These are phyloP conservation scores for Pyrenochaeta sp. DNA, from an alignment of 2,329 filamentous ascomycete species.

Conservation along the genomic window DNA sequence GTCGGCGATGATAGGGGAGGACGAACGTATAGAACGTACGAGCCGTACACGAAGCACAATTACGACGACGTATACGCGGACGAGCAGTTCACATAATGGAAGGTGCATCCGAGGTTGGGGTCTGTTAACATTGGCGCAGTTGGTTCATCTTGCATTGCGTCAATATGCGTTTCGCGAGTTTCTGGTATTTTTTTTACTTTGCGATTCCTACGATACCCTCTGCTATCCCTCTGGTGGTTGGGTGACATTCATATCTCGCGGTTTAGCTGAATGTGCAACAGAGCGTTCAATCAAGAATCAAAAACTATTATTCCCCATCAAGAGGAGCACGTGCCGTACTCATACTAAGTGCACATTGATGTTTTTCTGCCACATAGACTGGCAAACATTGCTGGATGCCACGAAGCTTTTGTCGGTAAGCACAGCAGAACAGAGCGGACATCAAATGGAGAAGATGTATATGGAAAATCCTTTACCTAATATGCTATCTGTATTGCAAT, in stretches of 20 bases:
- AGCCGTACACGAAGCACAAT: background rate
- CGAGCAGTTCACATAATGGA: background rate
- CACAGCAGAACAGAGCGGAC: too few relatives aligned
- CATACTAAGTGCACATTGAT: too few relatives aligned
- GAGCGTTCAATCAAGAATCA: background rate
- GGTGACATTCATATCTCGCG: slow-evolving; percentile 1
- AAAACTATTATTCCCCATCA: too few relatives aligned
- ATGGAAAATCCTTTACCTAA: too few relatives aligned
- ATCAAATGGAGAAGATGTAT: too few relatives aligned
- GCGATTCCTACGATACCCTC: slow-evolving; percentile 14
- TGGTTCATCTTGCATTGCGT: background rate
- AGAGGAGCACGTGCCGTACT: too few relatives aligned
- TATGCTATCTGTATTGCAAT: too few relatives aligned
- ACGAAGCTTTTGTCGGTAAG: too few relatives aligned
- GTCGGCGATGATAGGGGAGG: slow-evolving; percentile 6
- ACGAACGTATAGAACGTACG: background rate
- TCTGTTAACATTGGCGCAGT: background rate
- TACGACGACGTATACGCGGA: background rate
- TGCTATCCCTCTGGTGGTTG: slow-evolving; percentile 17
- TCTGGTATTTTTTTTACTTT: background rate
- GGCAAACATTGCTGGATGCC: too few relatives aligned
- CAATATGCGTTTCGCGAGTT: background rate
- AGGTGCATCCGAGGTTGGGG: background rate
- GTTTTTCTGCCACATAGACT: too few relatives aligned
- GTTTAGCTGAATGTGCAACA: background rate